Evolutionary conservation across 1,284 basidiomycete genomes (phyloP), one percentile per base, ranked within the genome.

Genomic region (Ustilago shanxiensis): DNA sequence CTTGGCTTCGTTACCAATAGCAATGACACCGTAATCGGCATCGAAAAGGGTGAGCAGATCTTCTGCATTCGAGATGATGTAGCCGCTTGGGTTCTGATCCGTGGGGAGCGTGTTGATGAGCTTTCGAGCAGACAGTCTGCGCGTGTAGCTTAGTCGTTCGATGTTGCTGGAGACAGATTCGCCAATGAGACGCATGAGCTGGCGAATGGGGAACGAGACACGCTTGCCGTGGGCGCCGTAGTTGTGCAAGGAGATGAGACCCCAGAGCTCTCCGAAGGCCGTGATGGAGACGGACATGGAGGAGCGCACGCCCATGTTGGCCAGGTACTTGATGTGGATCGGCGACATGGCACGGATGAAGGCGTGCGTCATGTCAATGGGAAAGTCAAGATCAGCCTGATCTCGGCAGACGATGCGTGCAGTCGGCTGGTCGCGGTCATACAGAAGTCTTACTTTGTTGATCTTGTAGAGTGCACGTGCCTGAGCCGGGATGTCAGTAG

Each of bases 271-370:
- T 39, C 92, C 92, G 80, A 94, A 95, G 0, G 92, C 92, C 83
- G 93, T 90, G 80, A 95, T 93, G 9, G 93, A 95, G 90, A 84
- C 80, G 11, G 79, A 83, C 76, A 85, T 84, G 58, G 80, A 81
- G 20, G 83, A 81, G 26, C 82, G 73, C 1, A 87, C 86, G 29
- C 85, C 84, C 86, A 87, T 87, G 75, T 87, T 87, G 56, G 72
- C 85, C 29, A 86, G 79, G 60, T 85, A 95, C 87, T 93, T 92
- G 79, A 94, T 87, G 84, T 95, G 93, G 62, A 95, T 94, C 2
- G 93, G 94, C 80, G 92, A 93, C 93, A 95, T 95, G 1, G 93
- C 93, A 18, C 93, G 90, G 14, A 95, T 88, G 83, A 92, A 93
- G 70, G 91, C 93, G 85, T 95, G 92, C 0, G 93, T 94, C 93